Evolutionary conservation across 805 yeast genomes (phyloP), one percentile per base, ranked within the genome.

Genomic region (Danielia oregonensis): DNA sequence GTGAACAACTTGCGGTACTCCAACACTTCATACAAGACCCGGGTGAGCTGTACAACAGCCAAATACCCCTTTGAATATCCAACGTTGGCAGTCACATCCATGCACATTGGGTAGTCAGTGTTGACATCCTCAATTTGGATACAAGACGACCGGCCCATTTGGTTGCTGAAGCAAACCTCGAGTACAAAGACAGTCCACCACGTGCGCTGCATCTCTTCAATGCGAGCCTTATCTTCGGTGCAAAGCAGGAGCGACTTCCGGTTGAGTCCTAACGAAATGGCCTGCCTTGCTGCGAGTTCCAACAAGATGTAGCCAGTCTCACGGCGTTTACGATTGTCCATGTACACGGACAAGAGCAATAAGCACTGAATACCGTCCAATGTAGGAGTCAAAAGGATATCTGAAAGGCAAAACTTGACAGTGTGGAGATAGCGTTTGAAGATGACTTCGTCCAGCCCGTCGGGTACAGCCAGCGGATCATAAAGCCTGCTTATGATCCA

Each of bases 301-400:
- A 70, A 52, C 29, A 73, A 40, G 40, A 70, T 65, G 62, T 72
- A 73, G 0, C 74, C 72, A 32, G 72, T 63, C 38, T 72, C 78
- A 38, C 76, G 59, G 26, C 68, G 67, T 42, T 63, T 68, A 17
- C 59, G 59, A 29, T 72, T 58, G 28, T 70, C 70, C 26, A 72
- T 41, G 48, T 72, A 67, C 9, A 68, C 57, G 0, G 76, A 61
- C 24, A 70, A 55, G 21, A 72, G 44, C 29, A 65, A 57, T 12
- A 72, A 43, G 12, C 70, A 54, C 30, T 74, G 54, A 9, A 73
- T 66, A 3, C 77, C 73, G 30, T 61, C 63, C 11, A 71, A 43
- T 4, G 68, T 57, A 3, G 78, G 74, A 1, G 70, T 64, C 28
- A 71, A 40, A 14, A 70, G 55, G 29, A 68, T 63, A 37, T 69